Evolutionary conservation across 257 asterid genomes (phyloP), one percentile per base, ranked within the genome.

Genomic region (Fraxinus excelsior): DNA sequence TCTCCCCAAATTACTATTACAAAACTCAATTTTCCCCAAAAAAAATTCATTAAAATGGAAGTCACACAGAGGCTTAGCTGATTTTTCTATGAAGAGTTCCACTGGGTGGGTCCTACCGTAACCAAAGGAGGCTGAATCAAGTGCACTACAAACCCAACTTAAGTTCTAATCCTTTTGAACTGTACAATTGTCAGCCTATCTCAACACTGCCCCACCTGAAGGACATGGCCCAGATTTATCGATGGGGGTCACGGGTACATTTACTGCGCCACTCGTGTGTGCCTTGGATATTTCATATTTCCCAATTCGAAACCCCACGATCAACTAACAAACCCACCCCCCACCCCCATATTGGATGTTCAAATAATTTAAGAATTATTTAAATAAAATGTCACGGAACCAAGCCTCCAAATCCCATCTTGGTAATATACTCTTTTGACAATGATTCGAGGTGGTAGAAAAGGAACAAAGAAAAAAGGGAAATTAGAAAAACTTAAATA

Each of bases 261-360:
- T 88, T 81, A 93, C 90, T 92, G 88, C 91, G 79, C 90, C 96
- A 86, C 91, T 86, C 92, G 93, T 90, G 94, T 87, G 82, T 64
- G 75, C 77, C 84, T 80, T 62, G 25, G 84, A 77, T 80, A 69
- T 87, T 84, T 81, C 86, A 77, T 80, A 69, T 87, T 84, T 81
- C 86, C 81, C 69, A 72, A 7, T 80, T 80, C 83, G 79, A 81
- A 49, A 32, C 76, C 79, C 84, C 83, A 82, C 72, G 69, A 19
- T 8, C 65, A 7, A n/a, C 5, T 19, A 19, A 11, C 28, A 56
- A 56, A 13, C 28, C 28, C 28, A 19, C 0, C 1, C 65, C 0
- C 40, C 72, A 1, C 76, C 35, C 19, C 11, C 18, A 51, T 14
- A 46, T 14, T 14, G 56, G n/a, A 46, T 3, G 19, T 14, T 46